Evolutionary conservation across 179 eudicot species (phyloP).

Genomic region (Spinacia oleracea): DNA sequence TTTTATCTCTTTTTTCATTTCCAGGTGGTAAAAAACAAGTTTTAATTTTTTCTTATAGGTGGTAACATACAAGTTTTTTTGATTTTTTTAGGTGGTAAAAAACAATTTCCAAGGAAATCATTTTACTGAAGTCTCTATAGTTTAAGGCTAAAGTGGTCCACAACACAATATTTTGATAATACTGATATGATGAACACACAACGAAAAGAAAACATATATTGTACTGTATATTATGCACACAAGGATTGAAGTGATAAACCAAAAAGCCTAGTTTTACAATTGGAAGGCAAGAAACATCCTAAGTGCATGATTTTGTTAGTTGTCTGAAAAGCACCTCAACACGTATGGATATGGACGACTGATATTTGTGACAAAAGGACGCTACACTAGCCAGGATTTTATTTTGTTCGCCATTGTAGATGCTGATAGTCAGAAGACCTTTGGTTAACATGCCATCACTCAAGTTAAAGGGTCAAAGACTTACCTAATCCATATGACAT

Average conservation of each 20-base stretch:
- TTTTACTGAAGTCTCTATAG: not conserved
- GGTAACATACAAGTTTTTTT: no score
- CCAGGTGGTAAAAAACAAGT: no score
- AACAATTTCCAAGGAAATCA: no score
- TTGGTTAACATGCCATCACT: not conserved
- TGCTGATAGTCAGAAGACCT: not conserved
- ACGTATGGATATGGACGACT: not conserved
- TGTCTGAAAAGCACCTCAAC: not conserved
- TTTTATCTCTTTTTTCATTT: no score
- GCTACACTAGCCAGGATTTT: not conserved
- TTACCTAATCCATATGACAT: slow-evolving; percentile 62
- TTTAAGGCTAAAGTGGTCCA: not conserved
- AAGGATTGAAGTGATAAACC: no score
- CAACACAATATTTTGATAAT: not conserved
- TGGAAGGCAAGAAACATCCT: not conserved
- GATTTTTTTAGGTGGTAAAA: no score
- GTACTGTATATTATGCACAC: not conserved
- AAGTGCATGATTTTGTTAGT: not conserved
- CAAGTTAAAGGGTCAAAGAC: slow-evolving; percentile 21
- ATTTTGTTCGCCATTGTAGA: not conserved
- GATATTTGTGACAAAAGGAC: not conserved
- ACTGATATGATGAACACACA: not conserved
- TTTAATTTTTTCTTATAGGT: no score
- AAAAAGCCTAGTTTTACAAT: no score
- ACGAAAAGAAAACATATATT: not conserved